phyloP scores from a whole-genome alignment of 148 eudicot genomes.

The Persicaria tinctoria region DNA sequence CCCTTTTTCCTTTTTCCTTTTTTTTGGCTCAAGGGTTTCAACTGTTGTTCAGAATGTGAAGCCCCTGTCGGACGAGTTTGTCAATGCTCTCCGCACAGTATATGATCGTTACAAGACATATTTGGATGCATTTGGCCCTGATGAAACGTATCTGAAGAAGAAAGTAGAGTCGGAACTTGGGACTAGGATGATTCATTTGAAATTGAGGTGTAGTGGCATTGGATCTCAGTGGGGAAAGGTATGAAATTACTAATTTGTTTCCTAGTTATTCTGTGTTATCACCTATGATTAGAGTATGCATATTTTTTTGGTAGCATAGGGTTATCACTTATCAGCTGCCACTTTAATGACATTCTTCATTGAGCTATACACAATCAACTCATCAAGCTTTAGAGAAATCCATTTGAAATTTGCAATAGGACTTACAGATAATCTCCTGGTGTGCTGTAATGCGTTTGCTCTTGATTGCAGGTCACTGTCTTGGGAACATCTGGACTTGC shows the following conservation, averaged over 20 bases:
- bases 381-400: neutral
- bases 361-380: no score
- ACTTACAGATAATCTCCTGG: neutral
- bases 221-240: constrained; percentile 96
- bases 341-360: no score
- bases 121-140: constrained; percentile 79
- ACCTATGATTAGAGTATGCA: neutral
- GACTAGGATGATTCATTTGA: constrained; percentile 80
- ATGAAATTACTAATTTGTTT: constrained; percentile 12
- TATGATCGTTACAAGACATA: constrained; percentile 63
- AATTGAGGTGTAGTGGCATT: constrained; percentile 83
- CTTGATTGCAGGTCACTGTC: constrained; percentile 55
- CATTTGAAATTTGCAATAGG: neutral
- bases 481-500: constrained; percentile 86
- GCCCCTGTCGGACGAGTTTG: constrained; percentile 48
- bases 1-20: neutral
- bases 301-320: no score
- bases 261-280: no score
- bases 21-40: neutral
- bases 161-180: constrained; percentile 71
- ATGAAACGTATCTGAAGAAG: constrained; percentile 70
- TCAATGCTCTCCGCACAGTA: constrained; percentile 44
- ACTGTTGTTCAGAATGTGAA: constrained; percentile 51
- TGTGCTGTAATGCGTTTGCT: neutral
- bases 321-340: no score